Conservation (phyloP, 306 rosid species). For the Vigna mungo region DNA sequence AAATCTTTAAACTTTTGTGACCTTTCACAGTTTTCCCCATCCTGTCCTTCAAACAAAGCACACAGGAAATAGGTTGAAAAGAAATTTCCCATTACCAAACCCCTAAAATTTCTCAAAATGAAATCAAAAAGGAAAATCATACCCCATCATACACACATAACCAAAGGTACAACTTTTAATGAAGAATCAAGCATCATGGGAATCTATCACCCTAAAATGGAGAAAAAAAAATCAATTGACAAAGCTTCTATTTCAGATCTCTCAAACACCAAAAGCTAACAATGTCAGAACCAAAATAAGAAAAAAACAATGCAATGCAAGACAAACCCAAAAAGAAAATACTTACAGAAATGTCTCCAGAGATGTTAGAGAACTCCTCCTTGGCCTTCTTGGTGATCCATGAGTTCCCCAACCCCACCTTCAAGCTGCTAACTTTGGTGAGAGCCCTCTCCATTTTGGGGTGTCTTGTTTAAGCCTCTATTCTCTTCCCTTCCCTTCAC, state of each 20-base stretch:
- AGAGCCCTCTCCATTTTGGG: constrained; percentile 87
- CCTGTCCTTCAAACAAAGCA: neutral
- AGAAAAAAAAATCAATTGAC: neutral
- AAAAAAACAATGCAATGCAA: constrained; percentile 22
- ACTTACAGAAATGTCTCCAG: constrained; percentile 81
- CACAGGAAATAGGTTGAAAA: neutral
- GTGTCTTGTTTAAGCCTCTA: neutral
- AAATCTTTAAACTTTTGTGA: neutral
- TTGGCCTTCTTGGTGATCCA: constrained; percentile 97
- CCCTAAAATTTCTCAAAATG: constrained; percentile 12
- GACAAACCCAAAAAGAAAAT: neutral
- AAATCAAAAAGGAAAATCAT: constrained; percentile 6
- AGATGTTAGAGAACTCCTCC: constrained; percentile 79
- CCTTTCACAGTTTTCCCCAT: constrained; percentile 22
- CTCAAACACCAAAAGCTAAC: constrained; percentile 35
- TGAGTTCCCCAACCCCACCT: constrained; percentile 68
- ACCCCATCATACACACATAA: neutral
- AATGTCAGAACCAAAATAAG: constrained; percentile 26
- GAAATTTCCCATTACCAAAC: neutral
- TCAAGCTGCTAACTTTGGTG: constrained; percentile 81
- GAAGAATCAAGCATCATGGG: neutral
- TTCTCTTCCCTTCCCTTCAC: constrained; percentile 21
- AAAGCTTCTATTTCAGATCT: constrained; percentile 53
- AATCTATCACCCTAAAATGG: constrained; percentile 4
- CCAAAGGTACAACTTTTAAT: constrained; percentile 5